These are phyloP conservation scores for Eustoma russellianum DNA, from an alignment of 257 asterid species.

Conservation along the genomic window DNA sequence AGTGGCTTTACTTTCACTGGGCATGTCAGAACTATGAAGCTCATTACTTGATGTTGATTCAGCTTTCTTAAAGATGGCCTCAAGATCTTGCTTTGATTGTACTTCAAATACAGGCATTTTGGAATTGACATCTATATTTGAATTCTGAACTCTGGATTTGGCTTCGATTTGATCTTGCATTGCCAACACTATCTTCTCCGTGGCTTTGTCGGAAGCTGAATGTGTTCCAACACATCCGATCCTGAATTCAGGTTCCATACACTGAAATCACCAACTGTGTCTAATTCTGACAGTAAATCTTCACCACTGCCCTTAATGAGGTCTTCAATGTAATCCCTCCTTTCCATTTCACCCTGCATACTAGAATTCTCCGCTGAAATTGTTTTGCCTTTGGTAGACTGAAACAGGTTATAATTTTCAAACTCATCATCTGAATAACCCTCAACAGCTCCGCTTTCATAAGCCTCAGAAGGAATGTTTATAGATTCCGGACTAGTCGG, in stretches of 20 bases:
- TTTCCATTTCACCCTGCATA: conserved; percentile 29
- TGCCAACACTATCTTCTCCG: conserved; percentile 9
- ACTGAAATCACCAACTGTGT: conserved; percentile 64
- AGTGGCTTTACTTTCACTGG: conserved; percentile 5
- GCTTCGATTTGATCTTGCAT: conserved; percentile 12
- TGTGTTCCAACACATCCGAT: conserved; percentile 27
- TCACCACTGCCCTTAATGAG: conserved; percentile 69
- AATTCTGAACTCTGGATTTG: conserved; percentile 7
- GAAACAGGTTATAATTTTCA: conserved; percentile 12
- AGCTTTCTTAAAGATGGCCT: conserved; percentile 17
- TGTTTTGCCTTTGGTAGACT: conserved; percentile 5
- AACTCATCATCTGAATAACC: conserved; percentile 17
- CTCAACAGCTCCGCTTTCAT: conserved; percentile 21
- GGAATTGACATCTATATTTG: conserved; percentile 13
- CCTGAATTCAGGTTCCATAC: conserved; percentile 23
- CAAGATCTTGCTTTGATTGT: conserved; percentile 15
- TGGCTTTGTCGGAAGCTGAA: conserved; percentile 20
- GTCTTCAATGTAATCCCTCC: conserved; percentile 42
- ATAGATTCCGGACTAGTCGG: conserved; percentile 41
- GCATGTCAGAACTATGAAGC: conserved; percentile 10
- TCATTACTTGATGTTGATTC: conserved; percentile 16
- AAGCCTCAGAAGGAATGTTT: conserved; percentile 28
- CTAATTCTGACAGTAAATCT: conserved; percentile 58
- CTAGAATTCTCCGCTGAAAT: conserved; percentile 20
- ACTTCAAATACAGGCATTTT: conserved; percentile 25